Evolutionary conservation across 2,329 filamentous ascomycete species (phyloP).

Genomic region (Exophiala xenobiotica): DNA sequence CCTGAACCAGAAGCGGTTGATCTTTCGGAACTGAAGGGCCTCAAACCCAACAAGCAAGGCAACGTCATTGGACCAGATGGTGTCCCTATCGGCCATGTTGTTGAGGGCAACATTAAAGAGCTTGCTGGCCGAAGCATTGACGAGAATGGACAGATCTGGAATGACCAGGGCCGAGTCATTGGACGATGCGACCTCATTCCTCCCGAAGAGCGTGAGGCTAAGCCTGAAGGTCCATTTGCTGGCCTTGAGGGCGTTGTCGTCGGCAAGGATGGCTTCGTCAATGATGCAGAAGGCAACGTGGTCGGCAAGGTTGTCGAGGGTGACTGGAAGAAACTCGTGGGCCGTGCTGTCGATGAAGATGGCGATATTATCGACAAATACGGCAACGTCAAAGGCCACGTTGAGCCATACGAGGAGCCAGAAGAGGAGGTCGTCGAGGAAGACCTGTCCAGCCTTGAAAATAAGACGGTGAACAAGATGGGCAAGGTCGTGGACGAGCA

Average conservation of each 20-base stretch:
- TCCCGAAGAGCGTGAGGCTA: slow-evolving; percentile 55
- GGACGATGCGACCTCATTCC: slow-evolving; percentile 60
- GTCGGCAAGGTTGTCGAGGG: slow-evolving; percentile 71
- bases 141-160: slow-evolving; percentile 56
- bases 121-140: slow-evolving; percentile 58
- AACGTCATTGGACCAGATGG: slow-evolving; percentile 55
- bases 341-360: slow-evolving; percentile 74
- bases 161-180: slow-evolving; percentile 56
- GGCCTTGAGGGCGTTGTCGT: slow-evolving; percentile 58
- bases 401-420: slow-evolving; percentile 54
- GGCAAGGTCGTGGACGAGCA: slow-evolving; percentile 62
- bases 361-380: slow-evolving; percentile 80
- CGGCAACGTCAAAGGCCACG: slow-evolving; percentile 60
- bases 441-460: slow-evolving; percentile 60
- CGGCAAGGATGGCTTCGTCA: slow-evolving; percentile 58
- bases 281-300: slow-evolving; percentile 75
- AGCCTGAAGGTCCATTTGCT: slow-evolving; percentile 58
- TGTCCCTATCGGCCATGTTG: slow-evolving; percentile 55
- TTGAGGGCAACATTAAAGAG: slow-evolving; percentile 58
- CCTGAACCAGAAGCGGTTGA: slow-evolving; percentile 45
- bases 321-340: slow-evolving; percentile 69
- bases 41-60: slow-evolving; percentile 58
- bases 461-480: slow-evolving; percentile 63
- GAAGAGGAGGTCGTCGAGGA: slow-evolving; percentile 48
- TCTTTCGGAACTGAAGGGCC: slow-evolving; percentile 54